phyloP scores from a whole-genome alignment of 163 green algal genomes.

The Coccomyxa subellipsoidea region DNA sequence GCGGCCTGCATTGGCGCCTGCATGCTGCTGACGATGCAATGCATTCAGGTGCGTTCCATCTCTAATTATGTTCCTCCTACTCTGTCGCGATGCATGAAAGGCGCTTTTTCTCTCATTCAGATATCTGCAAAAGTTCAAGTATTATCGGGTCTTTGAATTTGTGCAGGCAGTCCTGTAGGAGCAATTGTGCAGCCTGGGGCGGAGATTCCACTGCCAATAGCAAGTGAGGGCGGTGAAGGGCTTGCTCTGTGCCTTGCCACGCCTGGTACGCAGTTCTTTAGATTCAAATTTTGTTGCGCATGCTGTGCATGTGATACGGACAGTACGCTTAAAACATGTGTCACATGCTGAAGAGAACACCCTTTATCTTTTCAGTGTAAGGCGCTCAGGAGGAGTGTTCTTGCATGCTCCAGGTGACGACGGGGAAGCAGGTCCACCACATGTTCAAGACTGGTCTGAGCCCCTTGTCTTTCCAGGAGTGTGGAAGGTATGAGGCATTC shows the following conservation, averaged over 20 bases:
- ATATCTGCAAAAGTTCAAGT: no score
- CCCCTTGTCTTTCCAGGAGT: neutral
- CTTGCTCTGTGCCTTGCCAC: neutral
- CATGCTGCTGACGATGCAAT: neutral
- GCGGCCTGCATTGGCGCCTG: constrained; percentile 6
- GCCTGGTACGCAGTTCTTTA: no score
- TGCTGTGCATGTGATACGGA: no score
- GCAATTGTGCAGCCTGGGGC: neutral
- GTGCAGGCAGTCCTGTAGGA: neutral
- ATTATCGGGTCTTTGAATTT: no score
- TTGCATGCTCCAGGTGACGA: neutral
- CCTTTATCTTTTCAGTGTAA: no score
- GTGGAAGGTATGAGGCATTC: neutral
- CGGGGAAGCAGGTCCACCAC: neutral
- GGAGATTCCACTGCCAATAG: neutral
- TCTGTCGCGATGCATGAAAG: neutral
- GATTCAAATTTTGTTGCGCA: no score
- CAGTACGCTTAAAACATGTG: no score
- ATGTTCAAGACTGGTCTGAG: neutral
- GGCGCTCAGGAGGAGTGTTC: no score
- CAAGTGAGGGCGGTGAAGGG: neutral
- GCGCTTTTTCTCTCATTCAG: neutral
- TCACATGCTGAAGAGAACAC: no score
- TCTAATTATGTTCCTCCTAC: neutral
- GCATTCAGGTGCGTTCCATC: neutral